Base-by-base conservation (phyloP, 805 yeast genomes). In the Isabelozyma gotoi region DNA sequence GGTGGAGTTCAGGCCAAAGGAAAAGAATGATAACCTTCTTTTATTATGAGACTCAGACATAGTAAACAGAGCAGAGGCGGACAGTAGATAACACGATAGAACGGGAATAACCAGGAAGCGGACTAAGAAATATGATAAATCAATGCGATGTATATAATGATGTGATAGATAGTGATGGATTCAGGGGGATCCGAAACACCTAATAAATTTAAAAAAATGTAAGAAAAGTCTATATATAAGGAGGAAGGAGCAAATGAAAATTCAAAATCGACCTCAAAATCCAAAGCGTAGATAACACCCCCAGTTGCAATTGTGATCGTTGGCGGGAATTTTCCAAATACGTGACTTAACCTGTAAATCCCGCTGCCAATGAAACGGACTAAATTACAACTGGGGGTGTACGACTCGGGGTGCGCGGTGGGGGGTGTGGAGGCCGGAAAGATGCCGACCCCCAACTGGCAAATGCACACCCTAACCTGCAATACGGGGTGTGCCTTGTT, bases 1-100 rank as follows among this genome's bases (percentile, higher is more conserved):
- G 8, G 38, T n/a, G 20, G 38, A 35, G 12, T 17, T 35, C 38
- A 35, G 38, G 12, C 38, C 38, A 35, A 35, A 35, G 15, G 38
- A 35, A 19, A 35, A 35, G 24, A 35, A 17, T 4, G 38, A 35
- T 17, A 32, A 32, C n/a, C 34, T 32, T 15, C 34, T 32, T 32
- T 32, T 32, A 15, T 24, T n/a, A 32, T 32, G 34, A 16, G 34
- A 12, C 16, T 32, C 34, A 10, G 34, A 14, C 29, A 24, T 24
- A n/a, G 8, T 24, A n/a, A 24, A 24, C 29, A 24, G 12, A 7
- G 29, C 8, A 24, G 29, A n/a, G 29, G 29, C 3, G 12, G 29
- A 10, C 1, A 24, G 29, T n/a, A 24, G 12, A 10, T 10, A 24
- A 24, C 29, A n/a, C n/a, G 29, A 24, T 24, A 24, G 29, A 24